Base-by-base conservation (phyloP, 805 yeast genomes). In the Starmerella apicola region DNA sequence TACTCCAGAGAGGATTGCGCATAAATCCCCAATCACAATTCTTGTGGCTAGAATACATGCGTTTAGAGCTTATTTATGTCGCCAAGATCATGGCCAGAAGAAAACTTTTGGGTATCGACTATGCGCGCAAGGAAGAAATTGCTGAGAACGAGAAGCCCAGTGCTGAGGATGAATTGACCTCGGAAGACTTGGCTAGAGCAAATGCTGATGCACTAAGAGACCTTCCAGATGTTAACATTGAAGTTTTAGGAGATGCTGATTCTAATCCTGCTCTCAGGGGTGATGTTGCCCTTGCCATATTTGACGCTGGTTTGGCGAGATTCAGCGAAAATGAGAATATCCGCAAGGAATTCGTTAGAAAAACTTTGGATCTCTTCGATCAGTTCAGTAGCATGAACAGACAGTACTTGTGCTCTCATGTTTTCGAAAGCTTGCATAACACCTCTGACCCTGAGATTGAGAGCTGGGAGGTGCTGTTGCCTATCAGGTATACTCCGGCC, bases 191-290 rank as follows among this genome's bases (percentile, higher is more conserved):
- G 12, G 63, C 68, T 8, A 69, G 68, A 19, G 83, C 76, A 37
- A 69, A 67, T 10, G 51, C 76, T 58, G 74, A 74, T 42, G 58
- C 54, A 24, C 66, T 86, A 54, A 74, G 77, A 41, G 70, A 72
- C 38, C 67, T 86, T 46, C 95, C 96, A 0, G 95, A 85, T 48
- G 81, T 85, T 24, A 91, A 85, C 55, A 68, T 83, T 65, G 78
- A 76, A 52, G 76, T 83, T 68, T 66, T 86, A 49, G 96, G 95
- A 20, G 76, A 76, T 46, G 77, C 79, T n/a, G 93, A 82, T 36
- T 73, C 83, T 20, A 81, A 80, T 51, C 86, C 88, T 6, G 88
- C 84, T 0, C 57, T 81, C 42, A 70, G 71, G 44, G 88, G 91
- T 41, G 84, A 79, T 53, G 67, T 81, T 39, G 81, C 81, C 1